A percentile compares a stretch with the other conserved stretches of the same genome.
Evolutionary conservation across 148 eudicot genomes (phyloP).

Genomic region (Heliamphora exappendiculata): DNA sequence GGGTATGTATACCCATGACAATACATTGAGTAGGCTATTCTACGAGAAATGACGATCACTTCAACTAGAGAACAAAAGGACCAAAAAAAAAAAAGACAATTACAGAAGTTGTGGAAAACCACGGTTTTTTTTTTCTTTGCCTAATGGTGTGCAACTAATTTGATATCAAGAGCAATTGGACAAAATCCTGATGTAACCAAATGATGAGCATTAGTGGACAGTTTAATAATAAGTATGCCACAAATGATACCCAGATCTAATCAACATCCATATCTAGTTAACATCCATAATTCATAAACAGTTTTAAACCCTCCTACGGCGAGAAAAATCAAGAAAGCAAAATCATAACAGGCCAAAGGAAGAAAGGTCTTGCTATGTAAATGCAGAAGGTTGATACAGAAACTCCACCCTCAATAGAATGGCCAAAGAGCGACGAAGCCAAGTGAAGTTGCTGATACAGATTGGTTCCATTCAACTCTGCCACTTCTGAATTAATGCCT

Average conservation of each 20-base stretch:
- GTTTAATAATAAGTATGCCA: neutral
- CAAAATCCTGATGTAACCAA: slow-evolving; percentile 5
- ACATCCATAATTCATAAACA: neutral
- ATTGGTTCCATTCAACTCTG: neutral
- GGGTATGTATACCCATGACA: too few relatives aligned
- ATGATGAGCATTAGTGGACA: neutral
- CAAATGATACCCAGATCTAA: neutral
- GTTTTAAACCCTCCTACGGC: neutral
- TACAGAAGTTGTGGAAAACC: too few relatives aligned
- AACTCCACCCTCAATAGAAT: slow-evolving; percentile 4
- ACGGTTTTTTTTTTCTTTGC: too few relatives aligned
- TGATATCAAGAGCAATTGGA: neutral
- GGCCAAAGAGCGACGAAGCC: neutral
- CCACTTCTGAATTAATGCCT: neutral
- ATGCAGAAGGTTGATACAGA: neutral
- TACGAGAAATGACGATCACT: too few relatives aligned
- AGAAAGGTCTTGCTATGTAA: neutral
- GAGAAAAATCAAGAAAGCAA: neutral
- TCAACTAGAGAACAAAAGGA: neutral
- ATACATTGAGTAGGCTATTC: too few relatives aligned
- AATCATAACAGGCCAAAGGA: neutral
- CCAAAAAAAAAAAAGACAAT: neutral
- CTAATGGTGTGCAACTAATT: neutral
- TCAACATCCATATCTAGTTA: neutral
- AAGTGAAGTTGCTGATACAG: neutral